These are phyloP conservation scores for Ceratobasidium sp. DNA, from an alignment of 1,284 basidiomycete genomes.

Conservation along the genomic window DNA sequence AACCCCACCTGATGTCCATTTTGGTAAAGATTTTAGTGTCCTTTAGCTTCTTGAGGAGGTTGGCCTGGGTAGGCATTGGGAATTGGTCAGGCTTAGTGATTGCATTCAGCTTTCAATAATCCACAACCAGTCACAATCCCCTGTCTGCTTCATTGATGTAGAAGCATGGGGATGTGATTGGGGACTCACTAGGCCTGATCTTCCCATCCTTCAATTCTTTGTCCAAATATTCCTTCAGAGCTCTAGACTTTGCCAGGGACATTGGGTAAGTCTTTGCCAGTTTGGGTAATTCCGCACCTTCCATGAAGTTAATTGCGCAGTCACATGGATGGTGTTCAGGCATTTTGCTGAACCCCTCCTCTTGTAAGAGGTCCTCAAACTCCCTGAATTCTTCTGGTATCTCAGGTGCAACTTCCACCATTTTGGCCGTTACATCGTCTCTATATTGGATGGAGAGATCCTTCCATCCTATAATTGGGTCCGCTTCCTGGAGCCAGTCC, in stretches of 20 bases:
- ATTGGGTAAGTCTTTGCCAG: background rate
- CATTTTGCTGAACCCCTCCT: background rate
- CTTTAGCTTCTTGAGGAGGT: no score
- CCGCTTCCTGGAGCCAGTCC: background rate
- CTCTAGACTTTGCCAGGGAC: no score
- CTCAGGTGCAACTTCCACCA: background rate
- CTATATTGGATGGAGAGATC: background rate
- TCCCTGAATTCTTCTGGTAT: background rate
- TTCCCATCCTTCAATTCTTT: background rate
- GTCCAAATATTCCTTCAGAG: background rate
- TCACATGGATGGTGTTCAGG: background rate
- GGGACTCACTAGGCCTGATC: background rate
- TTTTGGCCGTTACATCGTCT: background rate
- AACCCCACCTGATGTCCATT: no score
- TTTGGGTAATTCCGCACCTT: background rate
- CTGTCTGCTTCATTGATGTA: no score
- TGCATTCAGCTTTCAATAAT: no score
- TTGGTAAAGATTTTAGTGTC: no score
- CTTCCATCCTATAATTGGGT: background rate
- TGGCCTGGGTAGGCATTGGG: no score
- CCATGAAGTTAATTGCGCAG: conserved; percentile 9
- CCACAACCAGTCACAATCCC: no score
- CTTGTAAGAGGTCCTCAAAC: background rate
- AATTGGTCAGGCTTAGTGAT: no score
- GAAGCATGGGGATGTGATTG: no score